Evolutionary conservation across 345 rosid genomes (phyloP), one percentile per base, ranked within the genome.

Genomic region (Crucihimalaya himalaica): DNA sequence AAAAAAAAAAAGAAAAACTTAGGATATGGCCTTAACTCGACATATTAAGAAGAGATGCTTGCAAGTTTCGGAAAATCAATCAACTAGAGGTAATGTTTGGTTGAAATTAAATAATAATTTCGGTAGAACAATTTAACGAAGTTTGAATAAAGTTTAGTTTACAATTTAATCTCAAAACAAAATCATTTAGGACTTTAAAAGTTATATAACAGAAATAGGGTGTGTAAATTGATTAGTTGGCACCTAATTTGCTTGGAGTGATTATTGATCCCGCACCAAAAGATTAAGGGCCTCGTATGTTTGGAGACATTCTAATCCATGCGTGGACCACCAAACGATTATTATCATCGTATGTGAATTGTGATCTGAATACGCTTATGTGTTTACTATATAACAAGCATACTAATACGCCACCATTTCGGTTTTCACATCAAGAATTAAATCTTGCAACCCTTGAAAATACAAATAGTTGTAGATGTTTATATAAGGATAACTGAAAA

Each of bases 241-340:
- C 50, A 58, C 23, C 12, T 23, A 66, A 23, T 37, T 18, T 23
- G 59, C 47, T 7, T 20, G 21, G 42, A 14, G 32, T 21, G 48
- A 13, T 47, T 32, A 15, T 31, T 56, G 35, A 37, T 34, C 27
- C 27, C 21, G 37, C 14, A 2, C 13, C 35, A 23, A 47, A 35
- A 35, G 12, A 39, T 70, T 45, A 45, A 57, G 27, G 16, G 16
- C 74, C 10, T 70, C 14, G 27, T 58, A 25, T 34, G 28, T 47
- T 59, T 59, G 10, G 10, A 23, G 25, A 48, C 14, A 25, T 29
- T 45, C 7, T 18, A 25, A 48, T 28, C 35, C 27, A 70, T 18
- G 66, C 7, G 20, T 59, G 29, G 39, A 59, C 74, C 27, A 70
- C 56, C 20, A 57, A 56, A n/a, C n/a, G n/a, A n/a, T n/a, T n/a